Evolutionary conservation across 2,329 filamentous ascomycete species (phyloP), one percentile per base, ranked within the genome.

Genomic region (Fusarium pseudograminearum): DNA sequence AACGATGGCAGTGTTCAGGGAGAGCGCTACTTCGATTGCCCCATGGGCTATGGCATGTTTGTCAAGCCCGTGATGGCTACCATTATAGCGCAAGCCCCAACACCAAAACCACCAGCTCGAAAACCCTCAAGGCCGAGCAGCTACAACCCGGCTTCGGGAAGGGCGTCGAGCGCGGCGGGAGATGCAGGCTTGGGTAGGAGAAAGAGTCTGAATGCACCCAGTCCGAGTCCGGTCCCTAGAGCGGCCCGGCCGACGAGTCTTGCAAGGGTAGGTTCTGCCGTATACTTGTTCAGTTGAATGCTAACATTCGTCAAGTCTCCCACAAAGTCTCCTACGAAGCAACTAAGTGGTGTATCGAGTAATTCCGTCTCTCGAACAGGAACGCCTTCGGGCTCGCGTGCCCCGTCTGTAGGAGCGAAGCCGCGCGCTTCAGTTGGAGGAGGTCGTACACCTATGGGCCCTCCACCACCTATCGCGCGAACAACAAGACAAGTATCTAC

Each of bases 1-100:
- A 98, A 98, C 75, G 93, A 98, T 85, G 95, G 95, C 70, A 91
- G 92, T 57, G 93, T 98, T 47, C 89, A 95, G 79, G 94, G 93
- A 66, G 88, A 93, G 77, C 86, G 93, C 22, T 98, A 98, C 78
- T 98, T 97, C 74, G 89, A 94, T 51, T 98, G 95, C 81, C 86
- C 77, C 80, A 90, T 87, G 88, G 93, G 84, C 41, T 84, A 84
- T 69, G 90, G 90, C 76, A 96, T 99, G 89, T 98, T 99, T 76
- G 87, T 98, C 57, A 88, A 93, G 67, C 90, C 93, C 31, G 82
- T 87, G 56, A 90, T 90, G 61, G 84, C 96, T 51, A 86, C 85
- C 15, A 83, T 90, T 68, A 79, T 91, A 55, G 83, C 84, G 48
- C 82, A 88, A 47, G 77, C 85, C 12, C 78, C 83, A 14, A 68